Evolutionary conservation across 208 protist genomes (phyloP).

Genomic region (Lotmaria passim): DNA sequence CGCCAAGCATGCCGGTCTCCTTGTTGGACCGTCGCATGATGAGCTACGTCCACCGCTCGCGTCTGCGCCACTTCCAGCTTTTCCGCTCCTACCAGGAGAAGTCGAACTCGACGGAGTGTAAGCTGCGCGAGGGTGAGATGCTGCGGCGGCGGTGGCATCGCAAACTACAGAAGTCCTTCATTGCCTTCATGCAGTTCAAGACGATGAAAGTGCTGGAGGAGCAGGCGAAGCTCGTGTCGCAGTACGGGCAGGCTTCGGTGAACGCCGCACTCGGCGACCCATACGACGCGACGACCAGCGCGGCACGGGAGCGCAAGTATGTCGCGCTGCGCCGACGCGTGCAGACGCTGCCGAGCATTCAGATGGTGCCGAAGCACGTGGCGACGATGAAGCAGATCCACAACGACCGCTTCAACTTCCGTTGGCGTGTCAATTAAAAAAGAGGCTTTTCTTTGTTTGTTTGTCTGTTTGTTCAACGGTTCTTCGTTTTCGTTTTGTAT

Average conservation of each 20-base stretch:
- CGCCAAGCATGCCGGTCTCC: conserved; percentile 67
- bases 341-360: conserved; percentile 64
- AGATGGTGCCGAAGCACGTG: conserved; percentile 86
- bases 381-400: conserved; percentile 93
- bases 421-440: conserved; percentile 89
- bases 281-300: conserved; percentile 28
- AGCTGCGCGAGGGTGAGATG: conserved; percentile 87
- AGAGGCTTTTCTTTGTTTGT: conserved; percentile 12
- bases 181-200: conserved; percentile 91
- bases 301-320: conserved; percentile 51
- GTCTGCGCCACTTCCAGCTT: conserved; percentile 85
- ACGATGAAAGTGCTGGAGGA: conserved; percentile 92
- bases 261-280: conserved; percentile 85
- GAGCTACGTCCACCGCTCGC: conserved; percentile 87
- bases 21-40: conserved; percentile 88
- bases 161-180: conserved; percentile 87
- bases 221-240: conserved; percentile 81
- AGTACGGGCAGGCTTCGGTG: conserved; percentile 87
- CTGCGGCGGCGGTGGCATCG: conserved; percentile 85
- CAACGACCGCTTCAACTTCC: conserved; percentile 92
- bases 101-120: conserved; percentile 85
- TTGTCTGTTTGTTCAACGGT: conserved; percentile 9
- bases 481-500: conserved; percentile 10
- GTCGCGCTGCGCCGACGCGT: conserved; percentile 63
- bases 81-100: conserved; percentile 92